Evolutionary conservation across 208 protist species (phyloP), one percentile per base, ranked within the genome.

Genomic region (Leishmania lainsoni): DNA sequence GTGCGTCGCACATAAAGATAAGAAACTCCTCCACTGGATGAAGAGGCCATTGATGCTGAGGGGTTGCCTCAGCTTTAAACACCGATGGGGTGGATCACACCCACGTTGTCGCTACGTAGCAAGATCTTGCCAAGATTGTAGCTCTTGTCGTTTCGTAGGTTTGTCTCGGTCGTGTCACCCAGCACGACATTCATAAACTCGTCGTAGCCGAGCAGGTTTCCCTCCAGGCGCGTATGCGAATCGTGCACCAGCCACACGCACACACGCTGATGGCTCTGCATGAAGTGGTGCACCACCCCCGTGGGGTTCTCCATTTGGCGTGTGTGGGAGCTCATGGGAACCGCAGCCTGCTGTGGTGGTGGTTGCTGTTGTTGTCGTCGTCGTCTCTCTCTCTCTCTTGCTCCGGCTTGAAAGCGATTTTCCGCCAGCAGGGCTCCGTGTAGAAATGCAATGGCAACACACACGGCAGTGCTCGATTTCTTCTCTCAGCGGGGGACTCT

Each of bases 171-270:
- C 22, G 95, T 91, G 52, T 99, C 92, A 32, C 91, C 94, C 8
- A 99, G 85, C 45, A 98, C 95, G 12, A 99, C 77, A 80, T 99
- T 99, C 94, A 98, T 98, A 75, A 96, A 99, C 81, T 98, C 94
- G 77, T 99, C 97, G 83, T 98, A 98, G 56, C 96, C 97, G 22
- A 96, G 75, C 0, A 98, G 75, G 65, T 86, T 87, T 32, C 94
- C 95, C 81, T 98, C 95, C 56, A 98, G 90, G 12, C 90, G 89
- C 54, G 89, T 91, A 52, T 96, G 84, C 0, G 84, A 89, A 81
- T 98, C 91, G 83, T 98, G 91, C 75, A 93, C 90, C 0, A 98
- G 82, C 96, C 95, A 98, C 22, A 98, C 81, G 61, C 84, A 96
- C 14, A 98, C 92, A 6, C 91, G 90, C 78, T 93, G 87, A 42